Percentiles rank a stretch among this genome's conserved stretches.
These are phyloP conservation scores for Phytophthora niederhauseri DNA, from an alignment of 352 stramenopile genomes.

Conservation along the genomic window DNA sequence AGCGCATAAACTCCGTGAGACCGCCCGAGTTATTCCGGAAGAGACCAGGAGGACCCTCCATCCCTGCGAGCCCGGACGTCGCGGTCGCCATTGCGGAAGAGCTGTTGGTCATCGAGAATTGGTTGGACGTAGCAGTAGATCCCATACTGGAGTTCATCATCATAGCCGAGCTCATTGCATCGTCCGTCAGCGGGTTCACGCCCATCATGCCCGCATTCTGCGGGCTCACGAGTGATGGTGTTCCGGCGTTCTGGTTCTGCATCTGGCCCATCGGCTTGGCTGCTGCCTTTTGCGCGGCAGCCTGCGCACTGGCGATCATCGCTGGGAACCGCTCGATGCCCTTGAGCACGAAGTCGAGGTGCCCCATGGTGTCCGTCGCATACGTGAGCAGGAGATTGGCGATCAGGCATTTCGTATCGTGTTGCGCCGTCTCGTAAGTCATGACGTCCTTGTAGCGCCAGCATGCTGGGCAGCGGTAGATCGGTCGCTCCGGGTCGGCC, in stretches of 20 bases:
- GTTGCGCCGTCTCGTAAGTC: conserved; percentile 82
- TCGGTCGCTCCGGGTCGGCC: conserved; percentile 71
- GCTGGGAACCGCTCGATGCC: conserved; percentile 72
- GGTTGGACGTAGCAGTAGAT: conserved; percentile 40
- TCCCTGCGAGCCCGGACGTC: conserved; percentile 50
- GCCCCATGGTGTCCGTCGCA: conserved; percentile 76
- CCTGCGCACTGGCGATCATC: conserved; percentile 60
- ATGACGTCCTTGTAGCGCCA: conserved; percentile 88
- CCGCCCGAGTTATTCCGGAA: conserved; percentile 80
- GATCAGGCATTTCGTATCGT: conserved; percentile 87
- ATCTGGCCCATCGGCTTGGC: conserved; percentile 51
- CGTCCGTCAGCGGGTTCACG: conserved; percentile 36
- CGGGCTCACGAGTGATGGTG: conserved; percentile 50
- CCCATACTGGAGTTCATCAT: conserved; percentile 78
- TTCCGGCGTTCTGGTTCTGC: conserved; percentile 26
- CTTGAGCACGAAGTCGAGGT: conserved; percentile 82
- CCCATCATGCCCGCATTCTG: conserved; percentile 46
- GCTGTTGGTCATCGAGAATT: conserved; percentile 61
- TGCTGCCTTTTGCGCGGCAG: conserved; percentile 47
- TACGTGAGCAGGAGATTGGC: conserved; percentile 84
- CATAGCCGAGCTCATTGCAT: conserved; percentile 60
- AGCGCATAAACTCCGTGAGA: conserved; percentile 81
- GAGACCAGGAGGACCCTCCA: conserved; percentile 72
- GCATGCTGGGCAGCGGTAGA: conserved; percentile 84
- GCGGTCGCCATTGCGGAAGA: conserved; percentile 38